Evolutionary conservation across 2,329 filamentous ascomycete genomes (phyloP).

Genomic region (Amesomyces nigricolor): DNA sequence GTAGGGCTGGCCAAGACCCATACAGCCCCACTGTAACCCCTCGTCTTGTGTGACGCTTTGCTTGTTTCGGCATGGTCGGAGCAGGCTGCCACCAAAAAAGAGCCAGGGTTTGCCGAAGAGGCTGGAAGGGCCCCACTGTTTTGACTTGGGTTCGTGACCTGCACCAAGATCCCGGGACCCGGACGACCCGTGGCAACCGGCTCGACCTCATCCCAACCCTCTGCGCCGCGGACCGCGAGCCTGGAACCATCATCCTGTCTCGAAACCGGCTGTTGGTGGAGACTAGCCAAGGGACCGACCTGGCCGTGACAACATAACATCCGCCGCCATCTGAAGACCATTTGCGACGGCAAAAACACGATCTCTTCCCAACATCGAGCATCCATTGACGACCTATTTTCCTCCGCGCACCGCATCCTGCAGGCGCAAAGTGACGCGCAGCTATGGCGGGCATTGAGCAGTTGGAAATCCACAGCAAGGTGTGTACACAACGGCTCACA

Average conservation of each 20-base stretch:
- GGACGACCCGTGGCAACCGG: not conserved
- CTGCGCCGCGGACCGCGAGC: not conserved
- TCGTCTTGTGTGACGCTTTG: not conserved
- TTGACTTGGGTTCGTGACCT: not conserved
- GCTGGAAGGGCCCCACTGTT: conserved; percentile 1
- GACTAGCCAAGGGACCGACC: not conserved
- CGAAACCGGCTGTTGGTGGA: not conserved
- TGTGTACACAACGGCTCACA: conserved; percentile 37
- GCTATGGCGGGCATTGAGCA: conserved; percentile 91
- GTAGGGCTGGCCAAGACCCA: conserved; percentile 4
- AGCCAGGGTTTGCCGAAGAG: not conserved
- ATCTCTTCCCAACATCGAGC: not conserved
- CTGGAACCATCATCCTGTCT: not conserved
- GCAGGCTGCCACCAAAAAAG: not conserved
- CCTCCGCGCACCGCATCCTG: not conserved
- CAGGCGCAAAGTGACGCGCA: conserved; percentile 6
- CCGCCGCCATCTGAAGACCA: conserved; percentile 1
- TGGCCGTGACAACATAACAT: conserved; percentile 1
- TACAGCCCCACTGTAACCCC: not conserved
- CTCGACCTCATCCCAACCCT: not conserved
- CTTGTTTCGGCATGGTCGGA: conserved; percentile 1
- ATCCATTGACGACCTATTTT: not conserved
- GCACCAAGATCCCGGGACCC: not conserved
- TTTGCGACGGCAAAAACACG: conserved; percentile 7
- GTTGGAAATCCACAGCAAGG: conserved; percentile 96